Conservation (phyloP, 305 asterid species). For the Fraxinus latifolia region DNA sequence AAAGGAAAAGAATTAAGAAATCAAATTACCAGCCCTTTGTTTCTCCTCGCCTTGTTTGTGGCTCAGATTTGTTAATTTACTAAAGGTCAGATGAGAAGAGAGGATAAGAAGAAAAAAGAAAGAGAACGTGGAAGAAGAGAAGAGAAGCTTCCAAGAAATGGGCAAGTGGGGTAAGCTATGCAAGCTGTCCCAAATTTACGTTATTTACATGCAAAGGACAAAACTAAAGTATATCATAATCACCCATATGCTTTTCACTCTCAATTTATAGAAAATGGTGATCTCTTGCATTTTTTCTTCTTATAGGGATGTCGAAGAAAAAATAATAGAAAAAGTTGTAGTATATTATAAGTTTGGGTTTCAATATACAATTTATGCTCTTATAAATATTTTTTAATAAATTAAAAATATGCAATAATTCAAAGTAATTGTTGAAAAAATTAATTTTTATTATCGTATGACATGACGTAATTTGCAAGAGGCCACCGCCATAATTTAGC, state of each 20-base stretch:
- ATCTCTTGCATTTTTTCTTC: background rate
- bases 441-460: background rate
- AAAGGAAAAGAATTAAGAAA: background rate
- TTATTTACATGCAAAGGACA: background rate
- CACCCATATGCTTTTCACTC: background rate
- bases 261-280: too few species aligned
- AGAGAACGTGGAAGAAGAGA: constrained; percentile 4
- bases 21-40: constrained; percentile 21
- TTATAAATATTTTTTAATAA: too few species aligned
- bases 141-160: constrained; percentile 33
- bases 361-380: background rate
- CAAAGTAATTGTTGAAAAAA: background rate
- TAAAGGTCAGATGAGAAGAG: constrained; percentile 19
- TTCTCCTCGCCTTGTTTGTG: background rate
- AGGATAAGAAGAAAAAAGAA: background rate
- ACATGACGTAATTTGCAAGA: background rate
- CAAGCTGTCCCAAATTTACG: background rate
- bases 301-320: background rate
- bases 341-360: background rate
- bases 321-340: background rate
- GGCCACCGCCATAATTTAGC: background rate
- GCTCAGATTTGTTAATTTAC: constrained; percentile 14
- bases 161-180: constrained; percentile 9
- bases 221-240: background rate
- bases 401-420: too few species aligned